Conservation (phyloP, 371 early-diverging fungal genomes). For the Mucor mucedo region DNA sequence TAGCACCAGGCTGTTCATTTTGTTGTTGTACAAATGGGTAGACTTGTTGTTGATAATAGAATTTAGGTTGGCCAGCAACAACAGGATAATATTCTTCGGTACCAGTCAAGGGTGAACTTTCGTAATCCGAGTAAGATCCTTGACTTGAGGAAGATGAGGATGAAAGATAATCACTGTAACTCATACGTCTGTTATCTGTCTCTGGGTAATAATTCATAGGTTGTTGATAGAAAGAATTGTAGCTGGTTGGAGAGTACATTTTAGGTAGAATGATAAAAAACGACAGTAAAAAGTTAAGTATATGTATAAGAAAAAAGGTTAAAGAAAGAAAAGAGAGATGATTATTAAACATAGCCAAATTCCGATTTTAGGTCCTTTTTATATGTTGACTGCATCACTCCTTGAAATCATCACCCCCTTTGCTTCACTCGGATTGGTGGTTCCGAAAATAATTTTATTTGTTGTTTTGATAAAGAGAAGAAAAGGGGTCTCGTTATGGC, state of each 20-base stretch:
- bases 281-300: not conserved
- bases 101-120: conserved; percentile 28
- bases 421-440: not conserved
- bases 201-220: conserved; percentile 18
- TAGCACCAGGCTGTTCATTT: not conserved
- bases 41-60: conserved; percentile 6
- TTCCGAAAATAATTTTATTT: conserved; percentile 7
- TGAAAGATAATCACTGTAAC: conserved; percentile 41
- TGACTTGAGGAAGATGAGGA: conserved; percentile 31
- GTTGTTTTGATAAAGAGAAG: not conserved
- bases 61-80: not conserved
- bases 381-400: not conserved
- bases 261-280: not conserved
- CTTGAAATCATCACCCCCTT: conserved; percentile 1
- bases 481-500: not conserved
- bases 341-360: not conserved
- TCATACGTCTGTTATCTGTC: conserved; percentile 32
- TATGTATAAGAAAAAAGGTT: too few relatives aligned
- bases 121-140: conserved; percentile 40
- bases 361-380: conserved; percentile 2
- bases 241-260: not conserved
- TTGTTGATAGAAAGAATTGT: not conserved
- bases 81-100: not conserved
- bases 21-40: conserved; percentile 5
- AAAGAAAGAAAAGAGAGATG: not conserved